A percentile compares a stretch with the other conserved stretches of the same genome.
These are phyloP conservation scores for Wickerhamiella alocasiicola DNA, from an alignment of 805 yeast species.

Conservation along the genomic window DNA sequence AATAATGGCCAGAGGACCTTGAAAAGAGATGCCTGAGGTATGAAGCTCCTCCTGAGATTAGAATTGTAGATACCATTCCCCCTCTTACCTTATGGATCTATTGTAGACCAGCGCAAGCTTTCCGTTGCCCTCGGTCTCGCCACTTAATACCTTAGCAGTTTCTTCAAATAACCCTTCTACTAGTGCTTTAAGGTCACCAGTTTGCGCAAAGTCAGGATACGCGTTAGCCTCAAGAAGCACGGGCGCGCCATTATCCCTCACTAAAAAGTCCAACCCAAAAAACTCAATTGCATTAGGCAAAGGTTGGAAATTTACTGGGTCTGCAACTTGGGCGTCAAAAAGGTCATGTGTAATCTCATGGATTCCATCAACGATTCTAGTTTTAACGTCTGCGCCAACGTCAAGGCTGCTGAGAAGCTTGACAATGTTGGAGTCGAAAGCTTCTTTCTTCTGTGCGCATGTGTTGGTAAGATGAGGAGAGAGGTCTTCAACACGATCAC, in stretches of 20 bases:
- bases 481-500: slow-evolving; percentile 33
- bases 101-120: too few relatives aligned
- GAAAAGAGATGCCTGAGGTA: too few relatives aligned
- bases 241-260: slow-evolving; percentile 42
- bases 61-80: too few relatives aligned
- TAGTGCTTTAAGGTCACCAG: slow-evolving; percentile 64
- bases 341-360: slow-evolving; percentile 52
- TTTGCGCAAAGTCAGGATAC: slow-evolving; percentile 93
- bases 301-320: slow-evolving; percentile 76
- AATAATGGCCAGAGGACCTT: too few relatives aligned
- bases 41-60: too few relatives aligned
- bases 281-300: slow-evolving; percentile 70
- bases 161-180: slow-evolving; percentile 56
- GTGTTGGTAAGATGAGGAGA: slow-evolving; percentile 87
- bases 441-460: slow-evolving; percentile 54
- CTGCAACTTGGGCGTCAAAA: slow-evolving; percentile 75
- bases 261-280: slow-evolving; percentile 80
- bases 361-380: slow-evolving; percentile 40
- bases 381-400: slow-evolving; percentile 28
- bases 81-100: too few relatives aligned
- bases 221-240: slow-evolving; percentile 75
- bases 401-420: slow-evolving; percentile 53
- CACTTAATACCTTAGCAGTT: too few relatives aligned
- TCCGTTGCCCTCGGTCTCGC: too few relatives aligned
- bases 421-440: slow-evolving; percentile 34